Evolutionary conservation across 768 basidiomycete species (phyloP), one percentile per base, ranked within the genome.

Genomic region (Tulasnella calospora): DNA sequence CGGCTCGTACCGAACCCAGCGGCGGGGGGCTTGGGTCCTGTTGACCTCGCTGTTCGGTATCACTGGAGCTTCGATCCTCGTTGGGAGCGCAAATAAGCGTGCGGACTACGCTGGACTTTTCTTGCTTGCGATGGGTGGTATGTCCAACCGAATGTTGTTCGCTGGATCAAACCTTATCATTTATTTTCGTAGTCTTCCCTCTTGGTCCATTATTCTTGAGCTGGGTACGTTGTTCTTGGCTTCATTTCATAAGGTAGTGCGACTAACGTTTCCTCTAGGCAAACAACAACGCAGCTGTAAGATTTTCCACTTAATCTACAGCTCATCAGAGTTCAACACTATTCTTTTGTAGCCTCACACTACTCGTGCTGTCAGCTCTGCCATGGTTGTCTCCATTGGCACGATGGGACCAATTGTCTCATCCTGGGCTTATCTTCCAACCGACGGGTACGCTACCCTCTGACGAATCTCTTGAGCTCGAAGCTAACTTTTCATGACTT

Each of bases 331-430:
- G 35, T 27, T 47, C 27, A 23, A 76, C 35, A 23, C 35, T 10
- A 5, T 19, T 76, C 9, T 33, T 8, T 27, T 76, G 36, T 27
- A 76, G 75, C 77, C 77, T 23, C 70, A 78, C 33, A 78, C 77
- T 17, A 78, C 77, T 19, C 77, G 77, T 46, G 77, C 77, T 12
- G 77, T 78, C 13, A 78, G 77, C 44, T 71, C 77, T 23, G 77
- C 77, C n/a, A 78, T 78, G 77, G 70, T 78, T 36, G 77, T 78
- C 15, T 70, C 77, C 12, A 78, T 78, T 47, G 77, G 77, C 0
- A 71, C 77, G 15, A 41, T 78, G 38, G 77, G 77, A 17, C 77
- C 77, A 30, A 70, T 78, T 33, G 70, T 78, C 19, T 78, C 77
- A 8, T 70, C 77, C 5, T 78, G 77, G 77, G 77, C 55, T 21